Evolutionary conservation across 805 yeast species (phyloP), one percentile per base, ranked within the genome.

Genomic region (Myxozyma vanderwaltii): DNA sequence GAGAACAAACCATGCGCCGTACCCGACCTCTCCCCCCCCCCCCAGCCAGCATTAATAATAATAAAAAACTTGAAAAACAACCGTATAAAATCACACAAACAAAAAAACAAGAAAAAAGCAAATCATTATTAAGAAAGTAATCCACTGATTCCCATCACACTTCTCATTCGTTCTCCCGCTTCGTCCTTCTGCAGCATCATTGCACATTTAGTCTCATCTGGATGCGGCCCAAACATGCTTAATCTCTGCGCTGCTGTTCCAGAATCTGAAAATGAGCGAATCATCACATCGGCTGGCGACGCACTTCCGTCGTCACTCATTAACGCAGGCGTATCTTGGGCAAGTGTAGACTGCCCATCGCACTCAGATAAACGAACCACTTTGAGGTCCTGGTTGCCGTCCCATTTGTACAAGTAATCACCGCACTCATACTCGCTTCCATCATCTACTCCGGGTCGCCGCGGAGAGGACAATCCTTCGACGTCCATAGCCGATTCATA

Each of bases 371-470:
- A 46, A 12, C 67, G 69, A 15, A 71, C 67, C 17, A 69, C 65
- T 48, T 66, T 65, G 27, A 75, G 71, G 43, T 64, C 48, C 47
- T 68, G 63, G 27, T 67, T 66, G 27, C 79, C 79, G 46, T 75
- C 79, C 79, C 79, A 75, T 23, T 57, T 43, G 71, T 75, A 75
- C 35, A 68, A 63, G 41, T 69, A 69, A 3, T 77, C 79, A n/a
- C 69, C 76, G 54, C 70, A 72, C 54, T 74, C 77, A 56, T 75
- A 74, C 24, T 75, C 76, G 12, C 61, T 47, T 19, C 46, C 59
- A 29, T 47, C 54, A 19, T 51, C 24, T 19, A 55, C 52, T 13
- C 54, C 33, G 31, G 8, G 63, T 62, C 19, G 17, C 33, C 24
- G 10, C 1, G 31, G 43, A 4, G 43, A n/a, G 7, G 43, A 21